Evolutionary conservation across 352 stramenopile species (phyloP), one percentile per base, ranked within the genome.

Genomic region (Pythium coloratum): DNA sequence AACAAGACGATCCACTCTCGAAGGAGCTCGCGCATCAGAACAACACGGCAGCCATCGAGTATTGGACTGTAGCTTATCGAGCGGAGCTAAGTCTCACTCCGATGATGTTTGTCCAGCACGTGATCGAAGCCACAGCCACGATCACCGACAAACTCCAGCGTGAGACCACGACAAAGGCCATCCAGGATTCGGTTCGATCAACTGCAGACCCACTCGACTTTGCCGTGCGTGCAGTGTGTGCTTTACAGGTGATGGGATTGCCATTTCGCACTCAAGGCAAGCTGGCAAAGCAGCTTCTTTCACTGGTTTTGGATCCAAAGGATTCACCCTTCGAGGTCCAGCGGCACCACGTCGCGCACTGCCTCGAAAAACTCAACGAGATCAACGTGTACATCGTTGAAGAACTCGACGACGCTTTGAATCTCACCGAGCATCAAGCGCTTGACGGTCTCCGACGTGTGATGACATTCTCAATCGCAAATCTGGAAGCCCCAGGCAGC

Each of bases 21-120:
- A 26, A 53, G 28, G 20, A 50, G 30, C 6, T 28, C 12, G 40
- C 32, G 7, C n/a, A 68, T 38, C 5, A 53, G 18, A 34, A n/a
- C 10, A 73, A 59, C 46, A 55, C 42, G 18, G 62, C 76, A 10
- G 73, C 75, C 28, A 76, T 88, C 20, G 42, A 66, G 49, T 91
- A 81, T 69, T 90, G 83, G 76, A 82, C 76, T 26, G 71, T 63
- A 7, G 56, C 58, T n/a, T 65, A 71, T 26, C 58, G 26, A n/a
- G 64, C 86, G 2, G 16, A 51, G n/a, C n/a, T 51, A 5, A 30
- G 64, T 13, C 85, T 80, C 49, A 69, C 81, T 12, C 73, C 84
- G n/a, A 64, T 89, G 59, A 80, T 92, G 75, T 84, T 90, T 70
- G 74, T 82, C 16, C 84, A 92, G 70, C 84, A 92, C 59, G 70